Percentiles rank a stretch among this genome's conserved stretches.
Evolutionary conservation across 306 rosid species (phyloP).

Genomic region (Sphenostylis stenocarpa): DNA sequence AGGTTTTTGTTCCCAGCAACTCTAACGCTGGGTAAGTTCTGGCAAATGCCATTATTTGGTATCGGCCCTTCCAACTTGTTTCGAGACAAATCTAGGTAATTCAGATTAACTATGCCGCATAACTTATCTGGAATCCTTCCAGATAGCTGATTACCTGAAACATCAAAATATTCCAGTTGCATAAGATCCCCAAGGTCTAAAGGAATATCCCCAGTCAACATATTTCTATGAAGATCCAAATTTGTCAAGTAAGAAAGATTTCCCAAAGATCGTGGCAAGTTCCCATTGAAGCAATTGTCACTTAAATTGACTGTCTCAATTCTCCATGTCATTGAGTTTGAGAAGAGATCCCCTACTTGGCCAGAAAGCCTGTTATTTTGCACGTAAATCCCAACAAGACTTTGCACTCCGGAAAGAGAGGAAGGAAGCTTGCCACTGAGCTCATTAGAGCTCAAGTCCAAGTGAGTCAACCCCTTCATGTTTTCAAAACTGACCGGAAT

Average conservation of each 20-base stretch:
- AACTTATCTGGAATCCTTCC: slow-evolving; percentile 81
- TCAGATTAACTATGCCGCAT: slow-evolving; percentile 70
- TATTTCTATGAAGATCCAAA: slow-evolving; percentile 81
- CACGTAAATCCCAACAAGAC: slow-evolving; percentile 75
- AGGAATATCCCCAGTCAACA: slow-evolving; percentile 73
- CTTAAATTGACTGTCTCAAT: slow-evolving; percentile 83
- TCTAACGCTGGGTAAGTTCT: slow-evolving; percentile 54
- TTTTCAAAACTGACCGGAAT: slow-evolving; percentile 64
- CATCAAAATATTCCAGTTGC: slow-evolving; percentile 80
- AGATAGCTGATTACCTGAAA: slow-evolving; percentile 60
- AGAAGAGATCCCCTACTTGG: slow-evolving; percentile 53
- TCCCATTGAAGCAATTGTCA: slow-evolving; percentile 60
- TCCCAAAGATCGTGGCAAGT: slow-evolving; percentile 70
- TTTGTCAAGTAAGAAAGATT: slow-evolving; percentile 74
- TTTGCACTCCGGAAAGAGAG: slow-evolving; percentile 65
- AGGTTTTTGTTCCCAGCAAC: slow-evolving; percentile 66
- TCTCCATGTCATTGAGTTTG: slow-evolving; percentile 77
- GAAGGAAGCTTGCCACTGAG: slow-evolving; percentile 78
- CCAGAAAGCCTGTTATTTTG: slow-evolving; percentile 84
- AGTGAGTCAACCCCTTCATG: slow-evolving; percentile 73
- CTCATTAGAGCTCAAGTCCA: slow-evolving; percentile 69
- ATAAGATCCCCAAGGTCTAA: slow-evolving; percentile 75
- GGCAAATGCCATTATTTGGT: slow-evolving; percentile 84
- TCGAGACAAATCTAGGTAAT: slow-evolving; percentile 63
- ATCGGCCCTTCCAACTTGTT: slow-evolving; percentile 81